Base-by-base conservation (phyloP, 306 rosid genomes). In the Pterocarpus macrocarpus region DNA sequence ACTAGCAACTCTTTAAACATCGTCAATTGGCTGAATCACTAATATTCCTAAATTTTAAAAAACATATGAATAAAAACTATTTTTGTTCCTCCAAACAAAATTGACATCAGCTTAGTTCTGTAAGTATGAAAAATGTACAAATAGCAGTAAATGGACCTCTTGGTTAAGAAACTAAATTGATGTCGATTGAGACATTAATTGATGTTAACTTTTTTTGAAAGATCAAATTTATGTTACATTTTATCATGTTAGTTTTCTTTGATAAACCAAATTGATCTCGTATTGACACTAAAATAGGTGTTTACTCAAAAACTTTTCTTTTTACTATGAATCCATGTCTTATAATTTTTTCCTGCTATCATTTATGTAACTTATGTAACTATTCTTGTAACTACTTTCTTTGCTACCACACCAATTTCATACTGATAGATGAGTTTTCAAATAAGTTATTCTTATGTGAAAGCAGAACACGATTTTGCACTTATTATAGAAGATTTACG, bases 401-500 rank as follows among this genome's bases (percentile, higher is more conserved):
- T 32, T 61, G 14, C 8, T 61, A 2, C 30, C 65, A 61, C 62
- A 7, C 11, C 28, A 22, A 22, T 22, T 22, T 22, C 28, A 22
- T 22, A 16, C 5, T 56, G 11, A 56, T 56, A n/a, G 30, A 56
- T 17, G 11, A 58, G 3, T 62, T 12, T 9, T 34, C 6, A 15
- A 65, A 38, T n/a, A 1, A 65, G n/a, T 7, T 36, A 4, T 38
- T 39, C 22, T 15, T 15, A 15, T 4, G n/a, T 36, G 65, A 59
- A 61, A 11, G n/a, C n/a, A 12, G 15, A 33, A 62, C 36, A 30
- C 9, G 6, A 62, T 5, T 57, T 5, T 17, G 56, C 2, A 4
- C 9, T 34, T 63, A 35, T 63, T 32, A 66, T 43, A n/a, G 35
- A 71, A 71, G 28, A 53, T 72, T 56, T 36, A 38, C 5, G 58